Base-by-base conservation (phyloP, 148 eudicot species). In the Heliosperma pusillum region DNA sequence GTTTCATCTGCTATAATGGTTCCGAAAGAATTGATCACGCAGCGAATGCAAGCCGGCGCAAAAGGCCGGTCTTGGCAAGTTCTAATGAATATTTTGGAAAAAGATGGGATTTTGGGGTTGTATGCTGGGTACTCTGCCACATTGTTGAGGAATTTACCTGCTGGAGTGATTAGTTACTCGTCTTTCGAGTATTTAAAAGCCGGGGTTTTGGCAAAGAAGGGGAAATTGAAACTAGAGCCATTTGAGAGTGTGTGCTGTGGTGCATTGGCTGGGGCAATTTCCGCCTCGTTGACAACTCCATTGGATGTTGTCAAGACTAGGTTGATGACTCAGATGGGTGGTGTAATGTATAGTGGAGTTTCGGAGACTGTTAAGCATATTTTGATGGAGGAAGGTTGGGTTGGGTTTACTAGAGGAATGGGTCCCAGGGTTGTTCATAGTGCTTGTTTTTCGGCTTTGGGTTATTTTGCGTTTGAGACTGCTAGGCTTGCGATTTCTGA, bases 1-100 rank as follows among this genome's bases (percentile, higher is more conserved):
- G 86, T 94, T 3, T 94, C 98, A 0, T 93, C 97, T 4, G 97
- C 93, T 11, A 93, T 93, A 25, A 93, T 93, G 98, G 98, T 93
- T 4, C 97, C 95, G 0, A 93, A 93, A 70, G 97, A 93, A 52
- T 73, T 93, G 74, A 89, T 93, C 10, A 91, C 93, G 0, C 98
- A 93, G 47, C 26, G 93, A 47, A 93, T 93, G 95, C 97, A 93
- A 44, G 92, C 97, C 1, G 97, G 98, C 17, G 97, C 96, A 0
- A 91, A 94, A 70, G 98, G 97, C 7, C 80, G 96, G 30, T 90
- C 98, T 21, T 94, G 98, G 98, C 80, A 91, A 82, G 96, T 94
- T 36, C 47, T 91, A 77, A 40, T 88, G 62, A 47, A 81, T 36
- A 87, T 94, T 76, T 42, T 94, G 16, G 91, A 91, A 66, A 94